Percentiles rank a stretch among this genome's conserved stretches.
These are phyloP conservation scores for Lipomyces oligophaga DNA, from an alignment of 805 yeast species.

Conservation along the genomic window DNA sequence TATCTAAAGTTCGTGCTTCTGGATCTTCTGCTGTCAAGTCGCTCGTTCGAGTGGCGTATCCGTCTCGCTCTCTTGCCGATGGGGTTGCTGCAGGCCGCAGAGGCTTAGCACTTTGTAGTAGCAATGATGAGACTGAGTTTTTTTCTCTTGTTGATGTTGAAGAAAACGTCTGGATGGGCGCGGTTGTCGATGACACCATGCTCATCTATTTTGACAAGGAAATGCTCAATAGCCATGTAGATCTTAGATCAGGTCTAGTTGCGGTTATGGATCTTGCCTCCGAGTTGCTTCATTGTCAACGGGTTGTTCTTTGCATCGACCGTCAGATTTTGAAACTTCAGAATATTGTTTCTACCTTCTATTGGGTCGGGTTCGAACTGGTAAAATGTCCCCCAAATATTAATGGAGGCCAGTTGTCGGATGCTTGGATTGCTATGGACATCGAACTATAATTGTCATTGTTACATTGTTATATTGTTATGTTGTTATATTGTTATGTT, in stretches of 20 bases:
- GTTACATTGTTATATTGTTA: background rate
- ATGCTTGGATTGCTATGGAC: conserved; percentile 30
- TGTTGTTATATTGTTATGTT: background rate
- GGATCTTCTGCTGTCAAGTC: conserved; percentile 20
- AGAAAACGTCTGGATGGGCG: conserved; percentile 27
- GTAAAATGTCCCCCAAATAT: conserved; percentile 14
- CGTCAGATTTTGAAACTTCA: conserved; percentile 16
- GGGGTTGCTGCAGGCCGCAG: no score
- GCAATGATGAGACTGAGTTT: conserved; percentile 6
- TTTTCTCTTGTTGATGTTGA: conserved; percentile 23
- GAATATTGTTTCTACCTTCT: conserved; percentile 18
- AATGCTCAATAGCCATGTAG: conserved; percentile 11
- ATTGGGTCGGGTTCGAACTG: conserved; percentile 31
- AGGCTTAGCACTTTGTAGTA: conserved; percentile 1
- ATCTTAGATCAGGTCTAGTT: conserved; percentile 25
- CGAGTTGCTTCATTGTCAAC: conserved; percentile 28
- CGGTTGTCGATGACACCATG: conserved; percentile 23
- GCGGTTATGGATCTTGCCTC: conserved; percentile 31
- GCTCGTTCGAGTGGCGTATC: conserved; percentile 21
- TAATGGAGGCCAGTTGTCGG: conserved; percentile 22
- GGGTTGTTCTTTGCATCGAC: conserved; percentile 30
- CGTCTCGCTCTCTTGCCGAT: no score
- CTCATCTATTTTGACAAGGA: conserved; percentile 27
- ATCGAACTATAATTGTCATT: conserved; percentile 28
- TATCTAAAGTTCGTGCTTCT: conserved; percentile 2